Evolutionary conservation across 2,329 filamentous ascomycete species (phyloP), one percentile per base, ranked within the genome.

Genomic region (Calonectria montana): DNA sequence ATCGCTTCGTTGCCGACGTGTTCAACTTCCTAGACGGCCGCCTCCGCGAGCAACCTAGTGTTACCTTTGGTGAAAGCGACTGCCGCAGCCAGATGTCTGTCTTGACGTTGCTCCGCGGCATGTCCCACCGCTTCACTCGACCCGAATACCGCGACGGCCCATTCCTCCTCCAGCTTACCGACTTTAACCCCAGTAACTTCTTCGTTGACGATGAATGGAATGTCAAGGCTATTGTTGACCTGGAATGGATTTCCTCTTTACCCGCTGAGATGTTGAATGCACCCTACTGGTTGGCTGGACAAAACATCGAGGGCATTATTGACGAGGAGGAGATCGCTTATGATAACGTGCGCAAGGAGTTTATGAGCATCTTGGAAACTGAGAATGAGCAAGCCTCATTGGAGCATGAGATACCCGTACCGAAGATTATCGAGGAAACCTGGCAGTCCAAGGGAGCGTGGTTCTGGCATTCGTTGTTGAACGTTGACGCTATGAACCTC

Each of bases 191-290:
- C 25, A 80, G 81, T 43, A 84, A 84, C 57, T 80, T 85, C 31
- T 78, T 84, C 31, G 80, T 84, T 13, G 81, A 84, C 67, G 63
- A 82, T 27, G 61, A 83, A 29, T 83, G 81, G 81, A 82, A 84
- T 59, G 74, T 84, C 35, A 81, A 75, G 12, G 75, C 74, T 50
- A 41, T 83, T 1, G 79, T 84, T 18, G 81, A 84, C 69, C 76
- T 81, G 23, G 82, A 84, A 73, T 84, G 80, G 81, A 73, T 82
- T 23, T 83, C 77, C 71, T 73, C 81, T 25, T 75, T 77, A 4
- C 77, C 76, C 0, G 21, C 61, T 12, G 74, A 78, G 69, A 75
- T 70, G 67, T 41, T 76, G 13, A 18, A 45, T 7, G 70, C 74
- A 2, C 75, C 78, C 10, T 74, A 77, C 39, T 80, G 77, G 77